Evolutionary conservation across 257 asterid genomes (phyloP).

Genomic region (Nicotiana attenuata): DNA sequence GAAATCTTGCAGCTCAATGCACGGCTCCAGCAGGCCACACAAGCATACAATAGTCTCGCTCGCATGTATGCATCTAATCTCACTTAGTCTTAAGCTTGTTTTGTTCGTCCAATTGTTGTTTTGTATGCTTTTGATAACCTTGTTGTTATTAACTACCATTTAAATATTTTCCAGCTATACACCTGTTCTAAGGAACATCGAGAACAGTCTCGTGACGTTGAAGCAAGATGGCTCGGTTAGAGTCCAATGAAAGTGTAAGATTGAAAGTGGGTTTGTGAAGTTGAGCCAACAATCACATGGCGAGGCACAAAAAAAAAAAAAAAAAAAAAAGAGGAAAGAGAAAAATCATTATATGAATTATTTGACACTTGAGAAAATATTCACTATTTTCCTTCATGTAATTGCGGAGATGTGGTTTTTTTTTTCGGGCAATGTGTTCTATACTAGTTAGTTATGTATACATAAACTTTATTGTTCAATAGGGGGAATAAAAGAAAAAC

Average conservation of each 20-base stretch:
- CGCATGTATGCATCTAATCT: conserved; percentile 60
- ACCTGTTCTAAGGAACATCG: conserved; percentile 73
- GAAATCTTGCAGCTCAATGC: conserved; percentile 78
- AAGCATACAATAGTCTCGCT: conserved; percentile 58
- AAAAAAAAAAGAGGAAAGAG: too few species aligned
- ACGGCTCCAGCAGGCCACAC: conserved; percentile 76
- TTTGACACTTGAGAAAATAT: background rate
- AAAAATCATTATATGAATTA: background rate
- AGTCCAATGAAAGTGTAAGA: conserved; percentile 27
- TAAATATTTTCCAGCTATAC: conserved; percentile 49
- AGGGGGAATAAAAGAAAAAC: too few species aligned
- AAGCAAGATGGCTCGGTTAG: conserved; percentile 60
- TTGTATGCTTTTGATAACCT: background rate
- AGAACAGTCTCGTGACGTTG: conserved; percentile 69
- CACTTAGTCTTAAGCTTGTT: background rate
- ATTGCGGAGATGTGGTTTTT: background rate
- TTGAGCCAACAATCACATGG: background rate
- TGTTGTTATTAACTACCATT: background rate
- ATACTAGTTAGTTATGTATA: background rate
- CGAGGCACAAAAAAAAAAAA: background rate
- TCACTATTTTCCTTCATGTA: background rate
- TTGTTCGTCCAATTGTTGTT: background rate
- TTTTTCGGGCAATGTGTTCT: background rate
- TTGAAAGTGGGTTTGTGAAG: background rate
- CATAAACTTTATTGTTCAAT: background rate